Percentiles rank a stretch among this genome's conserved stretches.
Conservation (phyloP, 495 filamentous ascomycete species). For the Copromyces sp. region DNA sequence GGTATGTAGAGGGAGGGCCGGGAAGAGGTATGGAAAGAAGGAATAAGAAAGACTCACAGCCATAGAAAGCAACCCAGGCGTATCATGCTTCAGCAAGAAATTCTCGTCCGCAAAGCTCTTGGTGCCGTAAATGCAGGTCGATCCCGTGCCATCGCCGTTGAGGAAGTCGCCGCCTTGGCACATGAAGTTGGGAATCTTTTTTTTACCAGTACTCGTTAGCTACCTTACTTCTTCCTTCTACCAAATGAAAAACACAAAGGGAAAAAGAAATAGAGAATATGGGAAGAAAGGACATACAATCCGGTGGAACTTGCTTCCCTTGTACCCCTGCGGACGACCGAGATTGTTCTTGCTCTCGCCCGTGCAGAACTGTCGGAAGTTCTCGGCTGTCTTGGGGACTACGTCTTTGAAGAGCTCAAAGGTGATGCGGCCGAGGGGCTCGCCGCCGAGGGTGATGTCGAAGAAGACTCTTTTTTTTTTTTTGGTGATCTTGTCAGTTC, state of each 20-base stretch:
- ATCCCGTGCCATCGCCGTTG: slow-evolving; percentile 86
- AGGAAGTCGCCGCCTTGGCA: slow-evolving; percentile 92
- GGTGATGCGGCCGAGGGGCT: slow-evolving; percentile 83
- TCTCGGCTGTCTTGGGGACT: slow-evolving; percentile 84
- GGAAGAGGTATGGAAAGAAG: background rate
- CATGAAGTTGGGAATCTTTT: slow-evolving; percentile 93
- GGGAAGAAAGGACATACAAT: slow-evolving; percentile 51
- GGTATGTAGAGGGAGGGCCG: background rate
- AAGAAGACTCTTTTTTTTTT: slow-evolving; percentile 62
- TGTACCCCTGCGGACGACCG: slow-evolving; percentile 85
- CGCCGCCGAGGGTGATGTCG: slow-evolving; percentile 83
- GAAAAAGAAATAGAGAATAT: background rate
- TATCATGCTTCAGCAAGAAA: slow-evolving; percentile 68
- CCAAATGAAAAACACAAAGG: background rate
- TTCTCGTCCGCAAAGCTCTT: slow-evolving; percentile 87
- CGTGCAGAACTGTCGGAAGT: slow-evolving; percentile 95
- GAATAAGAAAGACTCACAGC: slow-evolving; percentile 50
- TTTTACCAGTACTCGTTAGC: background rate
- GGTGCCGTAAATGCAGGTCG: slow-evolving; percentile 75
- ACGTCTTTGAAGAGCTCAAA: slow-evolving; percentile 85
- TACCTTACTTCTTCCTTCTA: background rate
- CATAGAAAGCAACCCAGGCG: slow-evolving; percentile 79
- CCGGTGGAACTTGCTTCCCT: slow-evolving; percentile 87
- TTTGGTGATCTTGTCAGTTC: background rate
- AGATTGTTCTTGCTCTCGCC: slow-evolving; percentile 76